These are phyloP conservation scores for Rhodotorula sp. DNA, from an alignment of 1,284 basidiomycete species.

Conservation along the genomic window DNA sequence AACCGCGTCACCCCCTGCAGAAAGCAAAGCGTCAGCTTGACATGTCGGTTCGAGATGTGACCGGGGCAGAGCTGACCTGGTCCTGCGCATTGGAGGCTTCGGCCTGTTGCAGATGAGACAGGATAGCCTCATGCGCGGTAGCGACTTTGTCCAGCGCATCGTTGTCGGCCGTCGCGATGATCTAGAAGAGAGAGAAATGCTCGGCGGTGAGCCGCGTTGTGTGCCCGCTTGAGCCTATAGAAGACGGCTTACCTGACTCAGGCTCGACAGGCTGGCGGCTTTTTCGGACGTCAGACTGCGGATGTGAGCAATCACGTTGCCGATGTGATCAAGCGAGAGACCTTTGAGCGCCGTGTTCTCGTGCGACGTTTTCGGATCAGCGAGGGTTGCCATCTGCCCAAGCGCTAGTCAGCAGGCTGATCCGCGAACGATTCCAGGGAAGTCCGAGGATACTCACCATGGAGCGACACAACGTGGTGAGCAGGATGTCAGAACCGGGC, in stretches of 20 bases:
- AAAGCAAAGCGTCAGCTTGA: background rate
- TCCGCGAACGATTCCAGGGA: background rate
- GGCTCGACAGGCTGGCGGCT: constrained; percentile 44
- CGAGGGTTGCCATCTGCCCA: constrained; percentile 66
- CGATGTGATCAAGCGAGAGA: constrained; percentile 88
- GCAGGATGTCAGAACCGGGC: constrained; percentile 82
- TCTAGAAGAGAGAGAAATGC: too few relatives aligned
- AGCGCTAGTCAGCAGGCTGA: background rate
- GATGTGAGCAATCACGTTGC: constrained; percentile 81
- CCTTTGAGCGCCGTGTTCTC: constrained; percentile 80
- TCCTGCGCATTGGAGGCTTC: background rate
- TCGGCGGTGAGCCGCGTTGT: constrained; percentile 46
- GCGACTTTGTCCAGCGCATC: constrained; percentile 62
- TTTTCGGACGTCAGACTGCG: constrained; percentile 51
- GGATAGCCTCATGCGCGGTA: constrained; percentile 63
- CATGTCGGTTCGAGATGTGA: too few relatives aligned
- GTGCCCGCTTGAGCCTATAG: constrained; percentile 46
- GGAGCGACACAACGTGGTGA: constrained; percentile 72
- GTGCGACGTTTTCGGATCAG: constrained; percentile 70
- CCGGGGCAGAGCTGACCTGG: background rate
- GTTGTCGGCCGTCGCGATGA: constrained; percentile 47
- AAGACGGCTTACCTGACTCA: constrained; percentile 61
- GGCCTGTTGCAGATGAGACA: constrained; percentile 22
- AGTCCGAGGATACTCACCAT: constrained; percentile 61
- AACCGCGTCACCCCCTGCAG: constrained; percentile 50